Conservation (phyloP, 108 stramenopile genomes). For the Nitzschia sp. region DNA sequence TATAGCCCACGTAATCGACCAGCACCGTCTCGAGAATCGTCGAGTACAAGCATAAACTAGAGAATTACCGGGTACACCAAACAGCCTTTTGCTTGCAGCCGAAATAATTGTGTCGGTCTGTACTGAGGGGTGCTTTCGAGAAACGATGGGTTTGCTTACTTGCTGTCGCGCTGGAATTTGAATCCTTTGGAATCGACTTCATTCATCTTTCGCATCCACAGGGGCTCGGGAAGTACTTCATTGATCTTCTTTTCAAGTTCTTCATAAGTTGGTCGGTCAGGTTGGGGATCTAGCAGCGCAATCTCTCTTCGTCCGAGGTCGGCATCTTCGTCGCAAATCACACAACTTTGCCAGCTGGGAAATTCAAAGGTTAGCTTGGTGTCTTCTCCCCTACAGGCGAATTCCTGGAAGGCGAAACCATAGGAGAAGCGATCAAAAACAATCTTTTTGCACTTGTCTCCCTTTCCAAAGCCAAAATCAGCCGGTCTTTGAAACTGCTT, state of each 20-base stretch:
- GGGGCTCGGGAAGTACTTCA: conserved; percentile 60
- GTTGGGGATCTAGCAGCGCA: conserved; percentile 31
- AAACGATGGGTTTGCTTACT: not conserved
- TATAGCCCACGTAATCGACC: not conserved
- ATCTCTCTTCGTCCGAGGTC: conserved; percentile 48
- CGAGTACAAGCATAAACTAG: no score
- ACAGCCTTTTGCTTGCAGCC: no score
- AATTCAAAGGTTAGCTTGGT: conserved; percentile 64
- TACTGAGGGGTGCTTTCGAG: not conserved
- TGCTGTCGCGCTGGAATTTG: conserved; percentile 52
- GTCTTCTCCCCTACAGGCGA: conserved; percentile 72
- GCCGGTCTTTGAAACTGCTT: conserved; percentile 57
- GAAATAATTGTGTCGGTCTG: no score
- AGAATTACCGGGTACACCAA: no score
- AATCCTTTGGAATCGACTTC: conserved; percentile 62
- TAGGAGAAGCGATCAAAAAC: conserved; percentile 51
- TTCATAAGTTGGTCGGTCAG: conserved; percentile 46
- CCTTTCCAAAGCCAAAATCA: conserved; percentile 63
- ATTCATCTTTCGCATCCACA: conserved; percentile 74
- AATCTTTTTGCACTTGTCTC: conserved; percentile 28
- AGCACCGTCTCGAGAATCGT: no score
- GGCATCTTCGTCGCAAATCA: conserved; percentile 42
- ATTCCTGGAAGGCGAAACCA: conserved; percentile 74
- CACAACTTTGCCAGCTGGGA: conserved; percentile 53
- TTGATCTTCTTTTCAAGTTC: conserved; percentile 65